Evolutionary conservation across 352 stramenopile genomes (phyloP).

Genomic region (Phytophthora capsici): DNA sequence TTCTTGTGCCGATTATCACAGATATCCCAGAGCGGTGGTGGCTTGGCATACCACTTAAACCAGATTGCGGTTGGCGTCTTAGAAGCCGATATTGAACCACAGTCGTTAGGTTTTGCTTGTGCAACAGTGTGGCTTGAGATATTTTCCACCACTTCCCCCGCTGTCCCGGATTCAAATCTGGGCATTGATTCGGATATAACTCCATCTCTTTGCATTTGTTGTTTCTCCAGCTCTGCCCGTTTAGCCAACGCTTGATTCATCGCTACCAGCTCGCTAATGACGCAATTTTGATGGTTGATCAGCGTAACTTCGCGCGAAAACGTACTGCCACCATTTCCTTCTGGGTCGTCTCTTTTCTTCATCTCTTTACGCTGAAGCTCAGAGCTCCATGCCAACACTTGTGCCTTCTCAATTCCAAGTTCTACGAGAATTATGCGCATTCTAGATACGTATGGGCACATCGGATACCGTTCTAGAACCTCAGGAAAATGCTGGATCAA

Average conservation of each 20-base stretch:
- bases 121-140: no score
- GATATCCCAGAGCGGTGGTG: conserved; percentile 3
- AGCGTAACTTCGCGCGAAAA: not conserved
- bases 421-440: not conserved
- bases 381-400: not conserved
- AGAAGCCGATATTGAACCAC: not conserved
- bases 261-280: conserved; percentile 8
- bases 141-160: no score
- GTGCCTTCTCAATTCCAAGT: no score
- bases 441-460: conserved; percentile 8
- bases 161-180: no score
- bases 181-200: no score
- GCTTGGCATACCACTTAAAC: conserved; percentile 23
- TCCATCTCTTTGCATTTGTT: no score
- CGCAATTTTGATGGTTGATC: conserved; percentile 18
- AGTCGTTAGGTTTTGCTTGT: not conserved
- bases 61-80: conserved; percentile 2
- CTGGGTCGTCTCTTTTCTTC: no score
- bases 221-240: conserved; percentile 3
- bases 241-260: no score
- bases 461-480: conserved; percentile 7
- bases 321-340: no score
- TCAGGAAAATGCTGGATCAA: conserved; percentile 8
- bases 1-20: conserved; percentile 10
- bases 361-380: conserved; percentile 2